Conservation (phyloP, 225 moss, liverwort and hornwort species). For the Physcomitrium patens region DNA sequence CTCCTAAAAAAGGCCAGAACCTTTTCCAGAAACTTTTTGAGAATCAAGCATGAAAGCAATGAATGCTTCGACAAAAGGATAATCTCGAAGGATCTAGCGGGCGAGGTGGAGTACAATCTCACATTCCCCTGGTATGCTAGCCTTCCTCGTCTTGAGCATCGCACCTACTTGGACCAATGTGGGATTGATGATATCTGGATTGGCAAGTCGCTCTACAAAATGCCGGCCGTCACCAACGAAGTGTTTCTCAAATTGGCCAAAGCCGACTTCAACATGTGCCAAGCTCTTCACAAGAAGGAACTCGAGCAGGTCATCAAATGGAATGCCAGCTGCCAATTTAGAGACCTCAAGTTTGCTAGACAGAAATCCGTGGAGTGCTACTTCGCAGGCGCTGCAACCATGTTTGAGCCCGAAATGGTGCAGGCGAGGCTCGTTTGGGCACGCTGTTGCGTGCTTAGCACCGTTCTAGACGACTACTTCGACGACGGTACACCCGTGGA, state of each 20-base stretch:
- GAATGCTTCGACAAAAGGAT: constrained; percentile 84
- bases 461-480: constrained; percentile 67
- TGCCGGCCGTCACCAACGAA: constrained; percentile 57
- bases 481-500: constrained; percentile 34
- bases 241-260: constrained; percentile 59
- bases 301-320: constrained; percentile 56
- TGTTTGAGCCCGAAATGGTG: constrained; percentile 57
- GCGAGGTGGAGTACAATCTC: constrained; percentile 65
- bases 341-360: constrained; percentile 50
- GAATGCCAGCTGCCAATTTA: constrained; percentile 56
- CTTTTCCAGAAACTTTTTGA: constrained; percentile 55
- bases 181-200: constrained; percentile 59
- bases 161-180: constrained; percentile 53
- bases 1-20: constrained; percentile 46
- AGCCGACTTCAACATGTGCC: constrained; percentile 68
- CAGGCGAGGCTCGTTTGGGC: constrained; percentile 54
- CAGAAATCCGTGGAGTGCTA: constrained; percentile 51
- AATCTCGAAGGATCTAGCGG: constrained; percentile 70
- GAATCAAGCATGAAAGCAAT: constrained; percentile 37
- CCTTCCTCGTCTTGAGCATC: constrained; percentile 56
- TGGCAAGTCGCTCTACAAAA: constrained; percentile 56
- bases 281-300: constrained; percentile 55
- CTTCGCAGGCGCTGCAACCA: constrained; percentile 50
- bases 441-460: constrained; percentile 43
- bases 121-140: constrained; percentile 51